These are phyloP conservation scores for Paramicrosporidium saccamoebae DNA, from an alignment of 371 early-diverging fungal genomes.

Conservation along the genomic window DNA sequence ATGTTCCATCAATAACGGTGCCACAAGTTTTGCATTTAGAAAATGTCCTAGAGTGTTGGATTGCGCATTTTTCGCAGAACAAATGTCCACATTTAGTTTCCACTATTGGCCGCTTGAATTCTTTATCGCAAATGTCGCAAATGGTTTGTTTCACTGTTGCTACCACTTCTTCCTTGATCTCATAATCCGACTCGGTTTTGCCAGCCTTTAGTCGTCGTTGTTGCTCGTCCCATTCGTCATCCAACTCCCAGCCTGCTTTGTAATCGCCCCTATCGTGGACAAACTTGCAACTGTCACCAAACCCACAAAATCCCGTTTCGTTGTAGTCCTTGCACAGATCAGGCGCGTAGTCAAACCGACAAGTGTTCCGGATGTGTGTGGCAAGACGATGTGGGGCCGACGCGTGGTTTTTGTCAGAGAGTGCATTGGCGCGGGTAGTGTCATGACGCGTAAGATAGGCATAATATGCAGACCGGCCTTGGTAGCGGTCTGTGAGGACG, in stretches of 20 bases:
- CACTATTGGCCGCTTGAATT: conserved; percentile 51
- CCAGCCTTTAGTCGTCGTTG: conserved; percentile 16
- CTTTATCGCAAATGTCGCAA: conserved; percentile 57
- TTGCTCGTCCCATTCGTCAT: conserved; percentile 68
- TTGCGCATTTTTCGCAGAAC: conserved; percentile 78
- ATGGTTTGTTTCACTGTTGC: conserved; percentile 25
- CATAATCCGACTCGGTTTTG: conserved; percentile 9
- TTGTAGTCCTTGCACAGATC: conserved; percentile 95
- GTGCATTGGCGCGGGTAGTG: no score
- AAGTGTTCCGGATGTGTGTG: conserved; percentile 45
- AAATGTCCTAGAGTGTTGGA: conserved; percentile 31
- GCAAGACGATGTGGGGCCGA: conserved; percentile 4
- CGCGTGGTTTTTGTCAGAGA: no score
- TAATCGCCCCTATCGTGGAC: conserved; percentile 89
- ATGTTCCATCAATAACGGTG: conserved; percentile 43
- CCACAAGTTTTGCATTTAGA: conserved; percentile 76
- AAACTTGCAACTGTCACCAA: conserved; percentile 83
- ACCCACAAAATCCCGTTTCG: conserved; percentile 74
- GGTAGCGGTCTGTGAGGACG: no score
- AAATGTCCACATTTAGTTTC: conserved; percentile 78
- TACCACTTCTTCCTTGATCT: conserved; percentile 14
- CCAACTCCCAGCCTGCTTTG: conserved; percentile 79
- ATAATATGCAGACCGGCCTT: no score
- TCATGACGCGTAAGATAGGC: no score
- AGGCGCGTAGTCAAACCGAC: conserved; percentile 79